phyloP scores from a whole-genome alignment of 768 basidiomycete species.

The Mrakia blollopis region DNA sequence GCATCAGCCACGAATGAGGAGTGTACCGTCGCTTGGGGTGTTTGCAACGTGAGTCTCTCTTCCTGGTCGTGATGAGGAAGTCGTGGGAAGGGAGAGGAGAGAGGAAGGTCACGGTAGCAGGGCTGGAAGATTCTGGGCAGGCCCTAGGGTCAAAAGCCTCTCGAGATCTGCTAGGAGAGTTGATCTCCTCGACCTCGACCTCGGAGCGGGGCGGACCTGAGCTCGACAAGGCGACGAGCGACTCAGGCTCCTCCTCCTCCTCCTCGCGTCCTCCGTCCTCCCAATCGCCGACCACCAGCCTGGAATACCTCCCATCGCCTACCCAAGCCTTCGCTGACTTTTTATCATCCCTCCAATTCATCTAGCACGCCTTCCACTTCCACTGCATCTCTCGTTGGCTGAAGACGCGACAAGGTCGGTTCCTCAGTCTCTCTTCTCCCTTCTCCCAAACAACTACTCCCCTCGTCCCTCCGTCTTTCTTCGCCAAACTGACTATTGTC shows the following conservation, averaged over 20 bases:
- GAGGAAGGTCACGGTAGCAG: not conserved
- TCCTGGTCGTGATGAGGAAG: not conserved
- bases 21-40: constrained; percentile 92
- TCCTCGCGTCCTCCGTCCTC: too few relatives aligned
- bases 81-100: not conserved
- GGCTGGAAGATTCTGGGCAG: not conserved
- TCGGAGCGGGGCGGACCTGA: too few relatives aligned
- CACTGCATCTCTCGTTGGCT: constrained; percentile 99
- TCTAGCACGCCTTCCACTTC: constrained; percentile 96
- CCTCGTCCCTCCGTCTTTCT: not conserved
- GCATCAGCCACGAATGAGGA: constrained; percentile 86
- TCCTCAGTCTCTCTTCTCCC: not conserved
- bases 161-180: too few relatives aligned
- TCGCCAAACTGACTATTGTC: not conserved
- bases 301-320: not conserved
- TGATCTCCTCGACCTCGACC: too few relatives aligned
- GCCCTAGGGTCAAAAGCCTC: too few relatives aligned
- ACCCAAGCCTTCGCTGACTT: not conserved
- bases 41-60: constrained; percentile 70
- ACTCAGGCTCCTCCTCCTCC: too few relatives aligned
- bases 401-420: constrained; percentile 61
- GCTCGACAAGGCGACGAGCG: too few relatives aligned
- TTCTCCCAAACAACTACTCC: not conserved
- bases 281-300: not conserved
- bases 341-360: not conserved